Evolutionary conservation across 2,329 filamentous ascomycete genomes (phyloP).

Genomic region (Xylariaceae sp.): DNA sequence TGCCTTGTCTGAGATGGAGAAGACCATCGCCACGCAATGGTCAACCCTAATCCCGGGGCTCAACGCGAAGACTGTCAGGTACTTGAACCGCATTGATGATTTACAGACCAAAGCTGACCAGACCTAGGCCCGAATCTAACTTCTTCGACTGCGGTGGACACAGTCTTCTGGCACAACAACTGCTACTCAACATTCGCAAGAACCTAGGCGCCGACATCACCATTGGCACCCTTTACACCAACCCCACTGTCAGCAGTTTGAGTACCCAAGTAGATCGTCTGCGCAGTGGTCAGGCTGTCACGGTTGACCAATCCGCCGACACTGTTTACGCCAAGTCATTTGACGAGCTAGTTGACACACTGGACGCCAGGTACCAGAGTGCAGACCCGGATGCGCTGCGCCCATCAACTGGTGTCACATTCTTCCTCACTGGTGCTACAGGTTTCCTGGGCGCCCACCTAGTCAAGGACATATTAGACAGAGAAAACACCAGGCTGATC

Average conservation of each 20-base stretch:
- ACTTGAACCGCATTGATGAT: neutral
- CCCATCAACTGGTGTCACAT: conserved; percentile 34
- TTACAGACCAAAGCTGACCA: conserved; percentile 2
- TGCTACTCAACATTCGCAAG: conserved; percentile 60
- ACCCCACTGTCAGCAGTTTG: conserved; percentile 43
- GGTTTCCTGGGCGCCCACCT: conserved; percentile 84
- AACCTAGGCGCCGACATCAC: conserved; percentile 43
- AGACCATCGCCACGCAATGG: conserved; percentile 65
- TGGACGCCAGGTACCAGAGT: conserved; percentile 30
- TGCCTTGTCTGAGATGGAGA: conserved; percentile 49
- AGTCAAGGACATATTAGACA: conserved; percentile 63
- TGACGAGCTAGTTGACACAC: conserved; percentile 34
- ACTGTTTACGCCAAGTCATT: conserved; percentile 43
- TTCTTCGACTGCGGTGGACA: conserved; percentile 82
- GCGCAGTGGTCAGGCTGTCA: conserved; percentile 16
- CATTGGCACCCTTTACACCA: conserved; percentile 63
- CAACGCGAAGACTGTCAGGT: conserved; percentile 55
- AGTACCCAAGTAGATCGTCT: conserved; percentile 43
- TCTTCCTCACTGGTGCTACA: conserved; percentile 83
- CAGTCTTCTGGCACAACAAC: conserved; percentile 71
- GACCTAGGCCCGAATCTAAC: conserved; percentile 33
- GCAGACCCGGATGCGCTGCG: conserved; percentile 13
- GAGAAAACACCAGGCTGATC: conserved; percentile 56
- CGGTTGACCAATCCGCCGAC: conserved; percentile 28
- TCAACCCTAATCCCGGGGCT: conserved; percentile 59